Conservation (phyloP, 768 basidiomycete genomes). For the Termitomyces heimii region DNA sequence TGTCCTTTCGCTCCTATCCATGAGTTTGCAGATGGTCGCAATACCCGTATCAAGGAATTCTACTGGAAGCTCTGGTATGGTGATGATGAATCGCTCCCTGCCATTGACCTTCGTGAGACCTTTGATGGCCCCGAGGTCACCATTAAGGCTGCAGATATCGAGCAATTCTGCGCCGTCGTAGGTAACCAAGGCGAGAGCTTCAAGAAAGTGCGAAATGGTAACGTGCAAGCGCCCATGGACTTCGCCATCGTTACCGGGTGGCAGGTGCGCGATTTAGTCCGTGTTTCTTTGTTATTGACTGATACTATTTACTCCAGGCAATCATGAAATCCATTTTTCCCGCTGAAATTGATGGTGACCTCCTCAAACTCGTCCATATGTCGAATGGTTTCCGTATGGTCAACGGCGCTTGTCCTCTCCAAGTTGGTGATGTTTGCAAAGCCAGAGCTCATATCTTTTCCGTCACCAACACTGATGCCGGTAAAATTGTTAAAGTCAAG, state of each 20-base stretch:
- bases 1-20: slow-evolving; percentile 91
- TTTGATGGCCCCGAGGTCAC: slow-evolving; percentile 86
- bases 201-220: slow-evolving; percentile 65
- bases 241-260: slow-evolving; percentile 98
- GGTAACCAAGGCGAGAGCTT: slow-evolving; percentile 92
- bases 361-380: slow-evolving; percentile 93
- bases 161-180: slow-evolving; percentile 87
- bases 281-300: slow-evolving; percentile 3
- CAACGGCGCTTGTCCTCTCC: slow-evolving; percentile 67
- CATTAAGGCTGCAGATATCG: slow-evolving; percentile 71
- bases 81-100: slow-evolving; percentile 68
- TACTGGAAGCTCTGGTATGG: slow-evolving; percentile 99
- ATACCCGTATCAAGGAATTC: slow-evolving; percentile 90
- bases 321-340: slow-evolving; percentile 99
- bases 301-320: slow-evolving; percentile 46
- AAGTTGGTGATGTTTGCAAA: slow-evolving; percentile 85
- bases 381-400: slow-evolving; percentile 95
- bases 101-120: slow-evolving; percentile 73
- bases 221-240: slow-evolving; percentile 92
- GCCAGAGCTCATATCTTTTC: slow-evolving; percentile 87
- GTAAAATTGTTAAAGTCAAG: slow-evolving; percentile 90
- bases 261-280: slow-evolving; percentile 59
- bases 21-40: slow-evolving; percentile 78
- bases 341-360: slow-evolving; percentile 81
- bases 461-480: slow-evolving; percentile 84